A percentile compares a stretch with the other conserved stretches of the same genome.
Evolutionary conservation across 768 basidiomycete species (phyloP).

Genomic region (Ephemerocybe angulata): DNA sequence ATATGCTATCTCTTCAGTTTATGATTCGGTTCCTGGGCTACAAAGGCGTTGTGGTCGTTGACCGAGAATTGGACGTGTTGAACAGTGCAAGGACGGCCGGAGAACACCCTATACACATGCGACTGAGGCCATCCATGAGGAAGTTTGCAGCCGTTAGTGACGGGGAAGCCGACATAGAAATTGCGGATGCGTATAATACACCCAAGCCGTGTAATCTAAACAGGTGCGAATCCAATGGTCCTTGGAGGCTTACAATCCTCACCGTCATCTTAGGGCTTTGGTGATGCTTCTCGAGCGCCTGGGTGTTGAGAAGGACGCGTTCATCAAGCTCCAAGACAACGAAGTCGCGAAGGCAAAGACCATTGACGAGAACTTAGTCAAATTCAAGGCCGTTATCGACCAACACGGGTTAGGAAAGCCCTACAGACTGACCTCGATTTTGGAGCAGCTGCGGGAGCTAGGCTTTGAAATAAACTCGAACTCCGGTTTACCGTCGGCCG

Average conservation of each 20-base stretch:
- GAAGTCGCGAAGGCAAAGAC: constrained; percentile 56
- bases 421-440: constrained; percentile 50
- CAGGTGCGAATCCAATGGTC: background rate
- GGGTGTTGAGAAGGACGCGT: constrained; percentile 54
- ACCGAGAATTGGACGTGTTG: background rate
- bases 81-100: background rate
- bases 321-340: constrained; percentile 57
- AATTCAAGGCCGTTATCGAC: constrained; percentile 47
- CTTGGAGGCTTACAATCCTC: background rate
- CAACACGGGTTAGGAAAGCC: constrained; percentile 40
- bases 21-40: background rate
- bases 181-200: constrained; percentile 39
- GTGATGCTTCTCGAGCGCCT: constrained; percentile 79
- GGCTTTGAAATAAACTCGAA: constrained; percentile 45
- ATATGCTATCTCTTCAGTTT: no score
- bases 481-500: constrained; percentile 32
- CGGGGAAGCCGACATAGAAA: background rate
- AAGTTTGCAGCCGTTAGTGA: no score
- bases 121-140: constrained; percentile 31
- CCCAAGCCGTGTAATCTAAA: constrained; percentile 65
- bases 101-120: background rate
- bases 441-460: constrained; percentile 45
- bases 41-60: background rate
- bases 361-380: constrained; percentile 52
- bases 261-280: constrained; percentile 45